These are phyloP conservation scores for Arctostaphylos glauca DNA, from an alignment of 148 eudicot genomes.

Conservation along the genomic window DNA sequence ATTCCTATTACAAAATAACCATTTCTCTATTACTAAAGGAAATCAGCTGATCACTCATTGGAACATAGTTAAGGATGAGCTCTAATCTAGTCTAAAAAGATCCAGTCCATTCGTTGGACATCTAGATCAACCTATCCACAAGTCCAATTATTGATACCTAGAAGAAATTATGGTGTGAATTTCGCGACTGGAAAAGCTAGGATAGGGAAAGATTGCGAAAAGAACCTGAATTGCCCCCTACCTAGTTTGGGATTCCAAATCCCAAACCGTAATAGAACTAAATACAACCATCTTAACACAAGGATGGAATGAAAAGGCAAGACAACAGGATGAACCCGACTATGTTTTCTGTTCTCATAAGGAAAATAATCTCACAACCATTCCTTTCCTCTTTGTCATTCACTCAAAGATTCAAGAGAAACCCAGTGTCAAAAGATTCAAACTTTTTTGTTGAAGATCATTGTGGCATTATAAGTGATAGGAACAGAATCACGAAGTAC, in stretches of 20 bases:
- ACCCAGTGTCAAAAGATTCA: not conserved
- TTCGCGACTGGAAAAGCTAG: not conserved
- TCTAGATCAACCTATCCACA: not conserved
- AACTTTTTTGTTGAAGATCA: not conserved
- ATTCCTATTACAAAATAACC: constrained; percentile 46
- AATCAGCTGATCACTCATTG: constrained; percentile 6
- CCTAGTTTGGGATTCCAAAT: too few species aligned
- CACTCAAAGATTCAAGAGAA: not conserved
- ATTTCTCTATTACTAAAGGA: constrained; percentile 7
- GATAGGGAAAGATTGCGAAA: not conserved
- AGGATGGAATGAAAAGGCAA: not conserved
- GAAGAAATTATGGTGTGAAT: not conserved
- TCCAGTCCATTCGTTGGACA: not conserved
- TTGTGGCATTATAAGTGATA: not conserved
- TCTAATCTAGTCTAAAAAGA: not conserved
- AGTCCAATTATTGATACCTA: not conserved
- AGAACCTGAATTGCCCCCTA: too few species aligned
- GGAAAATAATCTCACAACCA: not conserved
- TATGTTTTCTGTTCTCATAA: not conserved
- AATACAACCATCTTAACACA: not conserved
- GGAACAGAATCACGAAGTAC: not conserved
- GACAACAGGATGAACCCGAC: not conserved
- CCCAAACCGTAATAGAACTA: too few species aligned
- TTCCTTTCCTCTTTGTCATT: not conserved
- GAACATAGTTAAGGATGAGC: constrained; percentile 3